Evolutionary conservation across 1,284 basidiomycete genomes (phyloP), one percentile per base, ranked within the genome.

Genomic region (Volvariella volvacea): DNA sequence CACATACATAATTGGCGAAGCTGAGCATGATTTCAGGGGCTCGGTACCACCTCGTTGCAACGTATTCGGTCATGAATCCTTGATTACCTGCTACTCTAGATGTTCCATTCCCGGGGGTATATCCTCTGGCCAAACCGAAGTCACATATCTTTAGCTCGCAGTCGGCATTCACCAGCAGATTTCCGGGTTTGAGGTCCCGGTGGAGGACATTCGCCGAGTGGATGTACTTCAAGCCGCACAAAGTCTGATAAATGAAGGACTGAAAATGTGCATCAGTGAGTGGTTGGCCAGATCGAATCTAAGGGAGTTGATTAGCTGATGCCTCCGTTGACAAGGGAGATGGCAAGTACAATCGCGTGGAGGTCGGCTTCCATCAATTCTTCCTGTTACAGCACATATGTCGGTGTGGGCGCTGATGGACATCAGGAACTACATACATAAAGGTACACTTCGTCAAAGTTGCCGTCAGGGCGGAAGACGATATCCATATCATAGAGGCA

Each of bases 281-380:
- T 1, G 95, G 94, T 61, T 99, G 95, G 17, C 93, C 92, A 4
- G 94, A 98, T 38, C 95, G 92, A 55, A 99, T 96, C 92, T 93
- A 57, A 28, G 30, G 30, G 2, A 20, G 37, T 36, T 37, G 52
- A 17, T 41, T 20, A 38, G 46, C 45, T 25, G 42, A 22, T 15
- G 1, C 41, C 20, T 17, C 28, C 38, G 28, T 22, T 15, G 42
- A 39, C 4, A 22, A 22, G 16, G 7, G 22, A 22, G n/a, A 25
- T 41, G 38, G 46, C 39, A 57, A 80, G 64, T 56, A 93, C 93
- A 63, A 99, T 99, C 16, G 95, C 96, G 60, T 99, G 96, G 15
- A 99, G 76, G 76, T 99, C 96, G 42, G 96, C 96, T 65, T 99
- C 96, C 96, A 99, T 99, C 51, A 98, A 80, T 64, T 97, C 93